Conservation (phyloP, 1,284 basidiomycete genomes). For the Neotropicomus parvogracilis region DNA sequence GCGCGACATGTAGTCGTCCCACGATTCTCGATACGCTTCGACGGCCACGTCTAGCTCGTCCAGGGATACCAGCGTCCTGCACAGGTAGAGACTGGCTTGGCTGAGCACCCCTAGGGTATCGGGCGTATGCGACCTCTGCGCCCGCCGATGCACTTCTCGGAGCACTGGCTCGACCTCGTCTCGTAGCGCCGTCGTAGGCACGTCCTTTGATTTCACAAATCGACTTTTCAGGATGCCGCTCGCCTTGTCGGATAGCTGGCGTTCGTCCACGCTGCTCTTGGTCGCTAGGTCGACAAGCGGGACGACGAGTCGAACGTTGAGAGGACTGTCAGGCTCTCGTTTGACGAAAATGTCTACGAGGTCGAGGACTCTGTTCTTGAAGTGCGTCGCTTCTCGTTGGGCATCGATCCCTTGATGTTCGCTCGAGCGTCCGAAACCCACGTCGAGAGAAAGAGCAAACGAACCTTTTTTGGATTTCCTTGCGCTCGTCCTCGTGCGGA, state of each 20-base stretch:
- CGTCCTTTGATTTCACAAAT: constrained; percentile 72
- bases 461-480: constrained; percentile 64
- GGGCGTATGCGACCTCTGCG: constrained; percentile 62
- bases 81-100: constrained; percentile 71
- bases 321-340: constrained; percentile 67
- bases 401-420: constrained; percentile 50
- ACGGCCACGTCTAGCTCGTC: constrained; percentile 45
- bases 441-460: constrained; percentile 17
- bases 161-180: constrained; percentile 50
- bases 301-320: constrained; percentile 65
- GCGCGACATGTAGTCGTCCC: constrained; percentile 76
- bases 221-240: constrained; percentile 73
- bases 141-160: constrained; percentile 69
- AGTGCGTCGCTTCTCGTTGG: constrained; percentile 84
- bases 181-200: constrained; percentile 39
- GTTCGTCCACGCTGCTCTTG: constrained; percentile 68
- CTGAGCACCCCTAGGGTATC: constrained; percentile 65
- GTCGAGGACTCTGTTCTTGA: constrained; percentile 94
- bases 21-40: constrained; percentile 61
- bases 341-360: constrained; percentile 82
- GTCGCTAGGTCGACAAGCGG: constrained; percentile 77
- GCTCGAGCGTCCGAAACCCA: constrained; percentile 2
- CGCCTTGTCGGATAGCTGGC: constrained; percentile 84
- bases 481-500: constrained; percentile 66
- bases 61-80: constrained; percentile 52